phyloP scores from a whole-genome alignment of 2,329 filamentous ascomycete species.

The Niveomyces coronatus region DNA sequence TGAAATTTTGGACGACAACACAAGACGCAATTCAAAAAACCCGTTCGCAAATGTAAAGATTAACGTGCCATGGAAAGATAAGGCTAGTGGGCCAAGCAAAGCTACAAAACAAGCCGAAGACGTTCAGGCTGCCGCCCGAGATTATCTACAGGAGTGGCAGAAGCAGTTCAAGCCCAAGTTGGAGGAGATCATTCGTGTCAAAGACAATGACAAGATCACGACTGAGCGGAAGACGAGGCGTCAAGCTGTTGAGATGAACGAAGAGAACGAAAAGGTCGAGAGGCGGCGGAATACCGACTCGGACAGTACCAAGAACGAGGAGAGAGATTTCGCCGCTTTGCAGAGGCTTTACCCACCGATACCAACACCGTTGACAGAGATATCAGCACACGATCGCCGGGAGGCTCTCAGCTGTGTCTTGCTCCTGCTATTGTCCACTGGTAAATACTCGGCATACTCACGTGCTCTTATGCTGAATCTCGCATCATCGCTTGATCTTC shows the following conservation, averaged over 20 bases:
- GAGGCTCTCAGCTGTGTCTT: slow-evolving; percentile 61
- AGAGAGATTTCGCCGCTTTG: slow-evolving; percentile 32
- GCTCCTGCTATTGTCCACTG: slow-evolving; percentile 59
- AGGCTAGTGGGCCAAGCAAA: slow-evolving; percentile 3
- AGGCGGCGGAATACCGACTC: slow-evolving; percentile 28
- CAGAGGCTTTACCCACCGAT: slow-evolving; percentile 44
- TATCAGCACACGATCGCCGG: slow-evolving; percentile 47
- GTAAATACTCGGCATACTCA: slow-evolving; percentile 67
- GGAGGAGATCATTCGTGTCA: slow-evolving; percentile 51
- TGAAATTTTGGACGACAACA: too few relatives aligned
- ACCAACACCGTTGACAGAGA: slow-evolving; percentile 42
- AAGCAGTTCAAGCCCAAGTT: slow-evolving; percentile 59
- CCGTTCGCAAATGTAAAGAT: slow-evolving; percentile 12
- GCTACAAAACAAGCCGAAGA: slow-evolving; percentile 14
- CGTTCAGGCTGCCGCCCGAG: slow-evolving; percentile 45
- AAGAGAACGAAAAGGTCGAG: slow-evolving; percentile 23
- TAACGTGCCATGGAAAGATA: slow-evolving; percentile 12
- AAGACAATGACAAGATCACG: slow-evolving; percentile 36
- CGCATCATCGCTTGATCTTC: slow-evolving; percentile 54
- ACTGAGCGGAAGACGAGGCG: slow-evolving; percentile 36
- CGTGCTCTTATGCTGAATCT: slow-evolving; percentile 58
- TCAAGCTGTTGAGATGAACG: slow-evolving; percentile 30
- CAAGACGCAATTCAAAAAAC: neutral
- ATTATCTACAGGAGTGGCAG: slow-evolving; percentile 70
- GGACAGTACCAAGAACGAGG: slow-evolving; percentile 21